Evolutionary conservation across 768 basidiomycete genomes (phyloP), one percentile per base, ranked within the genome.

Genomic region (Boletales sp.): DNA sequence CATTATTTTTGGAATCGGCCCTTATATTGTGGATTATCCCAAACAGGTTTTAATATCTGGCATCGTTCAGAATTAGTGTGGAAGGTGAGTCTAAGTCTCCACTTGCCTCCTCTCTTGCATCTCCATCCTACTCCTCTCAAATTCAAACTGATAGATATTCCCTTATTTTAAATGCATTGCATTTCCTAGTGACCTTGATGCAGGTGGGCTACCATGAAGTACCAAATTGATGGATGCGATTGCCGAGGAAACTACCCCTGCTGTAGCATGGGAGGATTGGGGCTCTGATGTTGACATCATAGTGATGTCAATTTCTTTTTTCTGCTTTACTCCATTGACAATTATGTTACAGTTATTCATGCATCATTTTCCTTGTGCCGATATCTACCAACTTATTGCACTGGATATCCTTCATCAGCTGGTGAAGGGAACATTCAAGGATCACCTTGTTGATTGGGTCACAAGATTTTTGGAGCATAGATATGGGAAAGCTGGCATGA

Each of bases 1-100:
- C 5, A 15, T 50, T 5, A 33, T 54, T 6, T 74, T 65, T 56
- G 64, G 65, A 0, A 42, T 74, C 1, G 70, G 72, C 0, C 66
- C 71, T 1, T 72, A 72, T 32, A 73, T 74, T 49, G 67, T 68
- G 0, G 68, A 76, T 41, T 74, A 76, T 40, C 71, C 67, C 0
- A 68, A 76, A 48, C 71, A 75, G 47, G 67, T 56, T 0, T 49
- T 70, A 0, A 3, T 54, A 1, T 17, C 41, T 0, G 32, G 45
- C 0, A n/a, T 54, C 5, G 49, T 54, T 13, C 49, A 50, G 10
- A 44, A 44, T 7, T 54, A 49, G 53, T 54, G 36, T 19, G 42
- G 51, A 6, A 30, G 38, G 42, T 53, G 2, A 0, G 50, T n/a
- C n/a, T n/a, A n/a, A n/a, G n/a, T n/a, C n/a, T n/a, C n/a, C n/a